phyloP scores from a whole-genome alignment of 768 basidiomycete species.

The Amanita molliuscula region DNA sequence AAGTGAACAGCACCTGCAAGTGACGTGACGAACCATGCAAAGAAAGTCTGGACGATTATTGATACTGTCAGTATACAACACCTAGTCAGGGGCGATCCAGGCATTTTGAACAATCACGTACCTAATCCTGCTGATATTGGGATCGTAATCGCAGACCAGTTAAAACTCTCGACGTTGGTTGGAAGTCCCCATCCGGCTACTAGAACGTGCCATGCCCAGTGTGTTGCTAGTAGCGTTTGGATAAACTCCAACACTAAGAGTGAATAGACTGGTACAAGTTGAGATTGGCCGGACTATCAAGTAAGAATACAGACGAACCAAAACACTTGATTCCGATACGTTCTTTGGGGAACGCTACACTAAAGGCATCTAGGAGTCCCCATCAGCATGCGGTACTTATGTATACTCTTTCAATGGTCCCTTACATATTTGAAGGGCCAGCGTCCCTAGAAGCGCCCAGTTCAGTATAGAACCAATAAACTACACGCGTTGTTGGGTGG shows the following conservation, averaged over 20 bases:
- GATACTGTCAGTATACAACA: background rate
- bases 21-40: conserved; percentile 2
- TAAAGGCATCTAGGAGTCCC: background rate
- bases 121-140: conserved; percentile 1
- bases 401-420: too few species aligned
- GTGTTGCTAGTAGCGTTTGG: conserved; percentile 4
- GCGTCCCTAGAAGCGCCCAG: background rate
- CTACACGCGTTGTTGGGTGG: background rate
- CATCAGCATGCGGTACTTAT: background rate
- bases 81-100: background rate
- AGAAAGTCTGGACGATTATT: conserved; percentile 5
- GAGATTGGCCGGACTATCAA: too few species aligned
- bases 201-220: conserved; percentile 4
- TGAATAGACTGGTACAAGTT: background rate
- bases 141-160: conserved; percentile 3
- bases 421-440: conserved; percentile 5
- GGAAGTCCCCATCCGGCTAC: background rate
- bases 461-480: conserved; percentile 3
- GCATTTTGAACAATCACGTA: background rate
- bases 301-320: background rate
- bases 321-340: background rate
- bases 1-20: background rate
- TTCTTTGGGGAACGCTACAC: conserved; percentile 4
- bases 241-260: conserved; percentile 3
- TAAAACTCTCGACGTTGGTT: background rate